These are phyloP conservation scores for Aspergillus novoparasiticus DNA, from an alignment of 2,329 filamentous ascomycete genomes.

Conservation along the genomic window DNA sequence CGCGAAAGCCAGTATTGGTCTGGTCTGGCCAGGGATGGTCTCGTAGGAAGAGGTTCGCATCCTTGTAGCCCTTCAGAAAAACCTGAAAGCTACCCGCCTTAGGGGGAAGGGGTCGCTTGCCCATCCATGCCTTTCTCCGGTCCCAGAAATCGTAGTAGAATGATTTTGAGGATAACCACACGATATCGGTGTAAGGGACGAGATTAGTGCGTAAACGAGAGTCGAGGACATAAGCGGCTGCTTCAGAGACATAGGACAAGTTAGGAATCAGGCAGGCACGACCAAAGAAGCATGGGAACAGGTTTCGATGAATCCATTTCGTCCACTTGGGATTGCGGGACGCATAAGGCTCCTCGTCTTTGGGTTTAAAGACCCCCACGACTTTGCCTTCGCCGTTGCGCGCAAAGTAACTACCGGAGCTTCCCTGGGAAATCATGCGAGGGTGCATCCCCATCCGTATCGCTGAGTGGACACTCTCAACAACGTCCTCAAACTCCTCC, in stretches of 20 bases:
- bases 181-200: conserved; percentile 95
- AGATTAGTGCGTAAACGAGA: conserved; percentile 85
- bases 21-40: conserved; percentile 98
- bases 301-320: conserved; percentile 97
- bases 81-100: conserved; percentile 97
- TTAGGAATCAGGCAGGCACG: conserved; percentile 95
- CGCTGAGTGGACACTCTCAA: conserved; percentile 85
- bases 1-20: conserved; percentile 68
- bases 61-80: conserved; percentile 94
- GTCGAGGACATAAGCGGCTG: conserved; percentile 93
- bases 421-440: conserved; percentile 94
- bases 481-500: conserved; percentile 80
- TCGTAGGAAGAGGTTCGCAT: conserved; percentile 91
- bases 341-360: conserved; percentile 97
- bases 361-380: conserved; percentile 97
- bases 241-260: conserved; percentile 95
- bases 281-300: conserved; percentile 97
- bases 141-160: conserved; percentile 99
- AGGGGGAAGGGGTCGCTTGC: conserved; percentile 80
- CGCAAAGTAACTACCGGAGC: conserved; percentile 97
- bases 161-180: conserved; percentile 90
- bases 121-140: conserved; percentile 81
- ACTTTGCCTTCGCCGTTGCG: conserved; percentile 89
- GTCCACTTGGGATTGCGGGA: conserved; percentile 99
- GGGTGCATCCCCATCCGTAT: conserved; percentile 92